Conservation (phyloP, 352 stramenopile species). For the Pythium rhizo-oryzae region DNA sequence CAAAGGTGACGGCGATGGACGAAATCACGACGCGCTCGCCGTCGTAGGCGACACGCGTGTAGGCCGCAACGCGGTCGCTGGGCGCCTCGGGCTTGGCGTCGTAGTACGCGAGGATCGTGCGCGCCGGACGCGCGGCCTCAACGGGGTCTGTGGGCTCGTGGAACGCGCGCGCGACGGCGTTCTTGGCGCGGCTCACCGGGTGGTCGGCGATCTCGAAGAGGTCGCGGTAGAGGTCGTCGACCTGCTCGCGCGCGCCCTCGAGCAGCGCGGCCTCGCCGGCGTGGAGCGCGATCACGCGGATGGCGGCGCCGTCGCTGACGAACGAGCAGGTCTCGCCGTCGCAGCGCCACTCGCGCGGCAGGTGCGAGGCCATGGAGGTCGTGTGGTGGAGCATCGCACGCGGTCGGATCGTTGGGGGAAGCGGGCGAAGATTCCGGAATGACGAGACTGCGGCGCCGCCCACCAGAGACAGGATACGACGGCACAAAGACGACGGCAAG, state of each 20-base stretch:
- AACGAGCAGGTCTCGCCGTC: conserved; percentile 3
- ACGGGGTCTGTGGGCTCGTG: background rate
- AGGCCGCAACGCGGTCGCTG: conserved; percentile 13
- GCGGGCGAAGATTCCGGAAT: too few relatives aligned
- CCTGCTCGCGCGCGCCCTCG: conserved; percentile 12
- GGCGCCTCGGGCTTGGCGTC: conserved; percentile 4
- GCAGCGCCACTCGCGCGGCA: conserved; percentile 17
- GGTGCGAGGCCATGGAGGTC: too few relatives aligned
- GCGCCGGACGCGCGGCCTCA: background rate
- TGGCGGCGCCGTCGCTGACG: conserved; percentile 6
- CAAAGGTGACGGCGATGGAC: conserved; percentile 11
- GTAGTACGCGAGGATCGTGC: conserved; percentile 16
- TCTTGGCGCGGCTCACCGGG: conserved; percentile 1
- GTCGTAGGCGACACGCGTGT: conserved; percentile 15
- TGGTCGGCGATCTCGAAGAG: conserved; percentile 6
- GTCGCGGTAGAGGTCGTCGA: conserved; percentile 12
- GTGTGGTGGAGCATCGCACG: too few relatives aligned
- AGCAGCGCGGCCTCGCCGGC: conserved; percentile 7
- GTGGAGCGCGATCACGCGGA: conserved; percentile 15
- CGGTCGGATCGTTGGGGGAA: too few relatives aligned
- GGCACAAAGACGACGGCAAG: too few relatives aligned
- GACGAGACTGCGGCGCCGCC: too few relatives aligned
- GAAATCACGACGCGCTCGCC: conserved; percentile 9
- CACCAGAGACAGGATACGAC: too few relatives aligned
- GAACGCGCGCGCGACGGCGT: conserved; percentile 4